Percentiles rank a stretch among this genome's conserved stretches.
Evolutionary conservation across 2,329 filamentous ascomycete species (phyloP).

Genomic region (Aphanoascus verrucosus): DNA sequence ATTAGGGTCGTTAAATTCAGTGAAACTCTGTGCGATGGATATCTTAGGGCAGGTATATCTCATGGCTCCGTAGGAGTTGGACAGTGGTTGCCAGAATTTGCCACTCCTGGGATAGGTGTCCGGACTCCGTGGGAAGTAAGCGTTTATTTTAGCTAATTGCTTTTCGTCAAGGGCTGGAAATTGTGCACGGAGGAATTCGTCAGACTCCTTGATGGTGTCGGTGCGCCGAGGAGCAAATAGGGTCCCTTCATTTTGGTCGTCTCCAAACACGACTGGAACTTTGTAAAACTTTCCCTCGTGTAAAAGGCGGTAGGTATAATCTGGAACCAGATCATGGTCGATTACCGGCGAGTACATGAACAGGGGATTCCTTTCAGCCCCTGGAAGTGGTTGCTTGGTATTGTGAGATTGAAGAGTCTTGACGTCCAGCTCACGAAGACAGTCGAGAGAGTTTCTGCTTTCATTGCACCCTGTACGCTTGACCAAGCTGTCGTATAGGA

Average conservation of each 20-base stretch:
- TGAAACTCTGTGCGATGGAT: slow-evolving; percentile 40
- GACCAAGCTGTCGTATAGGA: slow-evolving; percentile 43
- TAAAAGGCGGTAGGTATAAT: slow-evolving; percentile 42
- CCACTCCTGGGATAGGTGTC: slow-evolving; percentile 41
- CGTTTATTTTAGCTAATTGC: slow-evolving; percentile 44
- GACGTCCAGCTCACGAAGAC: slow-evolving; percentile 39
- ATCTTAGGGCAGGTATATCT: slow-evolving; percentile 55
- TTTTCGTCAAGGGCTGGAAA: slow-evolving; percentile 45
- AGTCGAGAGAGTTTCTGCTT: slow-evolving; percentile 33
- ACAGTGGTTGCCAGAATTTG: slow-evolving; percentile 48
- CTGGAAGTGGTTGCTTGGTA: slow-evolving; percentile 38
- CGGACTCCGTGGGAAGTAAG: slow-evolving; percentile 45
- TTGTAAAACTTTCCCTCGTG: slow-evolving; percentile 40
- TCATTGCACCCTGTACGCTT: slow-evolving; percentile 39
- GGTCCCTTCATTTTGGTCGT: slow-evolving; percentile 56
- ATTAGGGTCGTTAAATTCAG: slow-evolving; percentile 22
- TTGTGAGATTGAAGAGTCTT: slow-evolving; percentile 38
- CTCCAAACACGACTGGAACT: slow-evolving; percentile 47
- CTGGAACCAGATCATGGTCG: slow-evolving; percentile 42
- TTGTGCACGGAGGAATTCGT: slow-evolving; percentile 48
- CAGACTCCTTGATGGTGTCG: slow-evolving; percentile 38
- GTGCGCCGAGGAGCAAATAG: slow-evolving; percentile 46
- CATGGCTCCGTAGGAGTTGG: slow-evolving; percentile 53
- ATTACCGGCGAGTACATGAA: slow-evolving; percentile 45
- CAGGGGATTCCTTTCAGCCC: slow-evolving; percentile 34